Percentiles rank a stretch among this genome's conserved stretches.
These are phyloP conservation scores for Diatrype stigma DNA, from an alignment of 2,329 filamentous ascomycete species.

Conservation along the genomic window DNA sequence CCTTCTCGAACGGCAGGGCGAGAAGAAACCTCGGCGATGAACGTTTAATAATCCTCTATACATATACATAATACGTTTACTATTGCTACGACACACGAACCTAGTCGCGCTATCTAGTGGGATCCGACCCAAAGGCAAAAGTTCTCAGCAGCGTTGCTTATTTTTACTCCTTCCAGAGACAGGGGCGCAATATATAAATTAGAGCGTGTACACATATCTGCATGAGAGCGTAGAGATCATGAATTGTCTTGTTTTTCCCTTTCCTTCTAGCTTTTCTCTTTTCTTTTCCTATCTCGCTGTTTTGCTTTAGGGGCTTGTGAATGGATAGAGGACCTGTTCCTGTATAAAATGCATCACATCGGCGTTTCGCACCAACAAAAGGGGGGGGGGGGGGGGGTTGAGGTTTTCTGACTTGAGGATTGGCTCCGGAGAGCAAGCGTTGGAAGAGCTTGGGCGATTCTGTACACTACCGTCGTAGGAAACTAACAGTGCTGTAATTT, in stretches of 20 bases:
- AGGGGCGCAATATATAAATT: background rate
- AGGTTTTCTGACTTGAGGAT: background rate
- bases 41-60: conserved; percentile 1
- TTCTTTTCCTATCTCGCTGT: too few relatives aligned
- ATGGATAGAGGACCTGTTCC: background rate
- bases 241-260: too few relatives aligned
- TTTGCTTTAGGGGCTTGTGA: background rate
- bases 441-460: too few relatives aligned
- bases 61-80: conserved; percentile 2
- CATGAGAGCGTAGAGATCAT: background rate
- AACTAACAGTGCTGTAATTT: background rate
- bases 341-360: background rate
- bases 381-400: background rate
- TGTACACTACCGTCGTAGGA: background rate
- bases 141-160: background rate
- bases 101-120: background rate
- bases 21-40: conserved; percentile 25
- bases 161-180: too few relatives aligned
- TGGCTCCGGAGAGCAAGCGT: too few relatives aligned
- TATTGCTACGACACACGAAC: background rate
- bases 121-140: background rate
- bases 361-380: background rate
- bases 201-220: background rate
- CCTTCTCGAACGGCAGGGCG: conserved; percentile 44
- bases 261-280: too few relatives aligned